A percentile compares a stretch with the other conserved stretches of the same genome.
These are phyloP conservation scores for Trypanosoma platydactyli DNA, from an alignment of 208 protist species.

Conservation along the genomic window DNA sequence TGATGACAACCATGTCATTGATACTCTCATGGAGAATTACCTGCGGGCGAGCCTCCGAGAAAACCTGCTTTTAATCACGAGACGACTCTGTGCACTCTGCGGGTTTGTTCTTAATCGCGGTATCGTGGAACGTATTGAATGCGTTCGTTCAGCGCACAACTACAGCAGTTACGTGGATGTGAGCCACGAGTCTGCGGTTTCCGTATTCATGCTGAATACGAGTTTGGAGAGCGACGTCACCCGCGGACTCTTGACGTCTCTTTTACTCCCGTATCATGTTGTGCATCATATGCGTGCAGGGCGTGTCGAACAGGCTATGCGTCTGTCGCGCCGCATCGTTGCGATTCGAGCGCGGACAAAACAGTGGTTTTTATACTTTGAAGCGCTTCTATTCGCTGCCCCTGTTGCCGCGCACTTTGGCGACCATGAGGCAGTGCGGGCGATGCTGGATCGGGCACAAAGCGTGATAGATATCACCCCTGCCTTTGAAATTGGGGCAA, in stretches of 20 bases:
- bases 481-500: neutral
- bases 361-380: constrained; percentile 18
- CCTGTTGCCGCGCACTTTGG: constrained; percentile 8
- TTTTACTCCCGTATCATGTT: constrained; percentile 27
- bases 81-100: constrained; percentile 48
- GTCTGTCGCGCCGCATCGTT: constrained; percentile 24
- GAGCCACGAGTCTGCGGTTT: constrained; percentile 10
- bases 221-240: constrained; percentile 8
- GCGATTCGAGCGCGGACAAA: constrained; percentile 19
- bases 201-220: constrained; percentile 5
- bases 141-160: constrained; percentile 42
- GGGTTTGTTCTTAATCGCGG: constrained; percentile 42
- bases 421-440: neutral
- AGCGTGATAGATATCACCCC: constrained; percentile 9
- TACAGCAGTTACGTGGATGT: constrained; percentile 25
- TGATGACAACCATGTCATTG: constrained; percentile 19
- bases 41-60: constrained; percentile 29
- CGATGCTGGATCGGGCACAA: constrained; percentile 5
- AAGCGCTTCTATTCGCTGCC: constrained; percentile 7
- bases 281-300: constrained; percentile 22
- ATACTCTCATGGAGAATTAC: neutral
- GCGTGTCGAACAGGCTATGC: neutral
- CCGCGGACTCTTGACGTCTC: constrained; percentile 4
- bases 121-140: constrained; percentile 32
- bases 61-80: constrained; percentile 29